Conservation (phyloP, 257 asterid species). For the Nicotiana benthamiana region DNA sequence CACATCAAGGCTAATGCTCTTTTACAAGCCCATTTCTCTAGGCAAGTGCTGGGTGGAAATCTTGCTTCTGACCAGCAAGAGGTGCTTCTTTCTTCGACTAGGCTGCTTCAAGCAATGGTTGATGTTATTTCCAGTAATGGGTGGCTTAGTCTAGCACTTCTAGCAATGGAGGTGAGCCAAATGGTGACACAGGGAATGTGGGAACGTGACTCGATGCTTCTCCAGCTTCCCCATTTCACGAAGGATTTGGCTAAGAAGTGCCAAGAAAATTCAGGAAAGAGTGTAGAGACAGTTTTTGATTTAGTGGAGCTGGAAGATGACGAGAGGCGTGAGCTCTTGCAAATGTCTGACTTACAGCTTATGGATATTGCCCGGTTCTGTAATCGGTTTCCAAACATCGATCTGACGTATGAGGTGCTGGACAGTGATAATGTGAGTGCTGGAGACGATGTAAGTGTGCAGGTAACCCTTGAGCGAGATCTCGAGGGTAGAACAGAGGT, state of each 20-base stretch:
- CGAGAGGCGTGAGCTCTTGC: conserved; percentile 33
- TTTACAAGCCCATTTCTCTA: conserved; percentile 34
- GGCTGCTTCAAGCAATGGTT: conserved; percentile 37
- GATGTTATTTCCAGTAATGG: conserved; percentile 42
- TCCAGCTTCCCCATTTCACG: conserved; percentile 36
- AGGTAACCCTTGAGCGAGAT: conserved; percentile 33
- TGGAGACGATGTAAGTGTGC: conserved; percentile 23
- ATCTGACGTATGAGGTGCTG: conserved; percentile 25
- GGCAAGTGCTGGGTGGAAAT: conserved; percentile 28
- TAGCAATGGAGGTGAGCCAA: conserved; percentile 37
- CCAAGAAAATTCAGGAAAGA: conserved; percentile 34
- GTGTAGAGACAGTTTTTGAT: conserved; percentile 29
- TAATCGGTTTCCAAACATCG: conserved; percentile 34
- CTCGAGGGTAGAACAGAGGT: conserved; percentile 32
- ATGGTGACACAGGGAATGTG: conserved; percentile 44
- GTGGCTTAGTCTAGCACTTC: conserved; percentile 32
- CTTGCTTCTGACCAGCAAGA: conserved; percentile 31
- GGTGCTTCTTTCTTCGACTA: conserved; percentile 24
- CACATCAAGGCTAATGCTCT: conserved; percentile 37
- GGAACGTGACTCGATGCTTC: conserved; percentile 35
- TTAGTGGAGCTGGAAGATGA: conserved; percentile 34
- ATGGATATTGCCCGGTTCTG: conserved; percentile 33
- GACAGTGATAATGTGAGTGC: conserved; percentile 18
- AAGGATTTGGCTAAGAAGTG: conserved; percentile 36
- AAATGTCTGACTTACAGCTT: conserved; percentile 31